Evolutionary conservation across 129 eudicot genomes (phyloP).

Genomic region (Helichrysum umbraculigerum): DNA sequence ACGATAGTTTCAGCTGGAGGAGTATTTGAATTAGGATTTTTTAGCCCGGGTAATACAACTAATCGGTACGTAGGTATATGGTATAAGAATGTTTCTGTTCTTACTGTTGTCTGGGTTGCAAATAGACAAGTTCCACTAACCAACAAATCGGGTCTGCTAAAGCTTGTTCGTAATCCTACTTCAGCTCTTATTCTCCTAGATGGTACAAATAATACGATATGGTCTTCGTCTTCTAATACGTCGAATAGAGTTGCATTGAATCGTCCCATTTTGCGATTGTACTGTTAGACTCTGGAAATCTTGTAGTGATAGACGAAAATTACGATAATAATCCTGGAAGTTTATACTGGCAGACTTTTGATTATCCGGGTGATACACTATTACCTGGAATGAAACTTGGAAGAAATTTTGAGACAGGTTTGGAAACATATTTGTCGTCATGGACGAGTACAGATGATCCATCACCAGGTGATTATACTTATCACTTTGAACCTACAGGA

Average conservation of each 20-base stretch:
- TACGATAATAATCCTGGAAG: background rate
- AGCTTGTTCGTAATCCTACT: background rate
- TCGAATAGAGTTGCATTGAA: background rate
- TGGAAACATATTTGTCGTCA: slow-evolving; percentile 12
- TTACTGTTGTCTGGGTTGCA: slow-evolving; percentile 34
- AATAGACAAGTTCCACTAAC: slow-evolving; percentile 14
- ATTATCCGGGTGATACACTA: slow-evolving; percentile 24
- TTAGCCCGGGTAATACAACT: slow-evolving; percentile 7
- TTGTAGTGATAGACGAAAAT: slow-evolving; percentile 7
- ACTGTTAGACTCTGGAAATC: slow-evolving; percentile 32
- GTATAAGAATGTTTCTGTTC: slow-evolving; percentile 26
- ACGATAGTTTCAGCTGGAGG: slow-evolving; percentile 16
- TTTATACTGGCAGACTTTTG: slow-evolving; percentile 23
- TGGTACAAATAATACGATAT: background rate
- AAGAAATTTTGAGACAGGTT: slow-evolving; percentile 8
- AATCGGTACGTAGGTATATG: slow-evolving; percentile 33
- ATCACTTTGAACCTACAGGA: slow-evolving; percentile 15
- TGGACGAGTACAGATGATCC: slow-evolving; percentile 18
- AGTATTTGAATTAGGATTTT: slow-evolving; percentile 25
- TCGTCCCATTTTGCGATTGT: slow-evolving; percentile 23
- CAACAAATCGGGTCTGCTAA: background rate
- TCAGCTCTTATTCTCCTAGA: slow-evolving; percentile 19
- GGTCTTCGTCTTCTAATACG: slow-evolving; percentile 23
- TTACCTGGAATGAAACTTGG: slow-evolving; percentile 30
- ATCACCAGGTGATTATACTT: slow-evolving; percentile 23